These are phyloP conservation scores for Aureobasidium sp. DNA, from an alignment of 2,329 filamentous ascomycete species.

Conservation along the genomic window DNA sequence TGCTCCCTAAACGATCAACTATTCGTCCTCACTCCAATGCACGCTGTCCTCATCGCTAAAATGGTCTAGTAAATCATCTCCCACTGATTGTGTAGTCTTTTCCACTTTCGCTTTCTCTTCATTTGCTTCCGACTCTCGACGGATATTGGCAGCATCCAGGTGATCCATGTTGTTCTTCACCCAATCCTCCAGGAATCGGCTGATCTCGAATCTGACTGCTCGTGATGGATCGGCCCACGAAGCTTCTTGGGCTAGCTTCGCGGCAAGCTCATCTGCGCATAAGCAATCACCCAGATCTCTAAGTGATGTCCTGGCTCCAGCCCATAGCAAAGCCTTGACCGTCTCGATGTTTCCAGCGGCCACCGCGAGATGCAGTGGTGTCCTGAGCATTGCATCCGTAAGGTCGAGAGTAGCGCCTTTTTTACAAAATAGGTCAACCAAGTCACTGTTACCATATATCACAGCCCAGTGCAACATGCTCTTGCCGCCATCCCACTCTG, in stretches of 20 bases:
- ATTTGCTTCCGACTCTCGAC: neutral
- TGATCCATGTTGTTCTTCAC: constrained; percentile 4
- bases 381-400: neutral
- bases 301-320: neutral
- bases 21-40: constrained; percentile 11
- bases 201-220: constrained; percentile 7
- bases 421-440: neutral
- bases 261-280: constrained; percentile 6
- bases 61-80: constrained; percentile 2
- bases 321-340: constrained; percentile 7
- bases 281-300: neutral
- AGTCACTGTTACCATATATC: neutral
- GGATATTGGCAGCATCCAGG: constrained; percentile 6
- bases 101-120: constrained; percentile 1
- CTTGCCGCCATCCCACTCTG: neutral
- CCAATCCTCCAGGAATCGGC: neutral
- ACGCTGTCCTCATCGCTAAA: constrained; percentile 10
- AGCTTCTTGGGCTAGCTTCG: constrained; percentile 8
- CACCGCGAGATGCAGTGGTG: neutral
- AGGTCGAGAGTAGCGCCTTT: constrained; percentile 1
- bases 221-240: neutral
- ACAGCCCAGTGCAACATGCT: constrained; percentile 7
- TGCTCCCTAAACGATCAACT: neutral
- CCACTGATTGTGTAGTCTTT: neutral
- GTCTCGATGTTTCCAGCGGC: constrained; percentile 5